Conservation (phyloP, 129 eudicot species). For the Oenanthe sinensis region DNA sequence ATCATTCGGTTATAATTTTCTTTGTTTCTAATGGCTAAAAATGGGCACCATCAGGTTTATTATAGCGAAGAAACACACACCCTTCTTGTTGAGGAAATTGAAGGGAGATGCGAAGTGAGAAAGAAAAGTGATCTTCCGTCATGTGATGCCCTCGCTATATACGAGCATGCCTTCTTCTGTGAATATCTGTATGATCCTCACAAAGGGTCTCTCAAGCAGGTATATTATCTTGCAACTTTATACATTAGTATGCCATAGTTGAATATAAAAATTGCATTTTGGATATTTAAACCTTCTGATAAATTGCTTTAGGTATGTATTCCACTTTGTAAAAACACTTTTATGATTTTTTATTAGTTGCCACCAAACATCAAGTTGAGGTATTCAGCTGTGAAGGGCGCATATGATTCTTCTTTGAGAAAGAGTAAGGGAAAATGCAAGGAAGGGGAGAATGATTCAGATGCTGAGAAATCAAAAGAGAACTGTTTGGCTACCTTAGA, state of each 20-base stretch:
- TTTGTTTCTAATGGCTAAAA: not conserved
- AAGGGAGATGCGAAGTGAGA: slow-evolving; percentile 62
- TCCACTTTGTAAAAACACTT: not conserved
- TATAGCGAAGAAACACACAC: slow-evolving; percentile 41
- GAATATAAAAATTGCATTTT: not conserved
- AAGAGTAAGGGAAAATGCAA: slow-evolving; percentile 38
- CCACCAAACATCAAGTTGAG: slow-evolving; percentile 28
- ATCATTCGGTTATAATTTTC: not conserved
- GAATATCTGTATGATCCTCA: slow-evolving; percentile 47
- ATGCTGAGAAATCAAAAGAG: slow-evolving; percentile 10
- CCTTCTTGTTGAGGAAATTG: slow-evolving; percentile 32
- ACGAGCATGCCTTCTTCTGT: slow-evolving; percentile 55
- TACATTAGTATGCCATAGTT: not conserved
- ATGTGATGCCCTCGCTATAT: slow-evolving; percentile 26
- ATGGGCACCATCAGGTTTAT: slow-evolving; percentile 36
- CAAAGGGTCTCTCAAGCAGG: slow-evolving; percentile 54
- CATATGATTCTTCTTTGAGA: slow-evolving; percentile 18
- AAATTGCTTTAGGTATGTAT: not conserved
- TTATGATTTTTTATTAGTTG: slow-evolving; percentile 27
- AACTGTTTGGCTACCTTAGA: slow-evolving; percentile 46
- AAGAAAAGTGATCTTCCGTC: slow-evolving; percentile 37
- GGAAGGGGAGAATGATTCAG: slow-evolving; percentile 37
- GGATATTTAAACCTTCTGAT: not conserved
- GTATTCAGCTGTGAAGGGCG: slow-evolving; percentile 20
- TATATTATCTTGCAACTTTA: slow-evolving; percentile 7